Evolutionary conservation across 345 rosid species (phyloP).

Genomic region (Eucalyptus victrix): DNA sequence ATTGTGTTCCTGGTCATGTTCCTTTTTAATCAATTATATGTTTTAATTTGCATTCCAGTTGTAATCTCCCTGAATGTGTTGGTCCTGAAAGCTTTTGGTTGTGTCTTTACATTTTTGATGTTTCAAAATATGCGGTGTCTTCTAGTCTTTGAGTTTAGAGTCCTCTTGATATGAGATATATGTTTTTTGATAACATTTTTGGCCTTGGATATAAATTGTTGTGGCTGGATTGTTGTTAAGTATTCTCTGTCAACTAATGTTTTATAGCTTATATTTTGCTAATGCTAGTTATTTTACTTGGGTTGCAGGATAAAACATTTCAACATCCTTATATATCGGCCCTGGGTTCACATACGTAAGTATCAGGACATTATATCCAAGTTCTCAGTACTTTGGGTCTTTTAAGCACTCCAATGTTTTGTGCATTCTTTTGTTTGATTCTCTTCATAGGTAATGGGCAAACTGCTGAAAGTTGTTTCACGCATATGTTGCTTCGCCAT

Average conservation of each 20-base stretch:
- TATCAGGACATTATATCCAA: not conserved
- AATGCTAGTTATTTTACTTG: not conserved
- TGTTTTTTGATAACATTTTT: not conserved
- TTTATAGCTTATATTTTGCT: not conserved
- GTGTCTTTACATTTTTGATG: not conserved
- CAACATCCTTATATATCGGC: slow-evolving; percentile 95
- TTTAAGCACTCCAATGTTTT: not conserved
- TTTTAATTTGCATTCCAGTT: not conserved
- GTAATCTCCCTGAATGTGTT: not conserved
- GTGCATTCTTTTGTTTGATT: not conserved
- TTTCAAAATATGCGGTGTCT: not conserved
- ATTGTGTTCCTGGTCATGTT: not conserved
- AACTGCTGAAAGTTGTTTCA: not conserved
- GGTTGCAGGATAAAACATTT: slow-evolving; percentile 75
- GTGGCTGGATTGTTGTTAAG: not conserved
- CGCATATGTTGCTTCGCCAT: not conserved
- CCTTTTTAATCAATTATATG: not conserved
- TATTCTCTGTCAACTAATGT: not conserved
- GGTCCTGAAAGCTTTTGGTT: not conserved
- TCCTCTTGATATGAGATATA: not conserved
- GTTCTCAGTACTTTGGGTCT: not conserved
- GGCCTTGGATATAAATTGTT: not conserved
- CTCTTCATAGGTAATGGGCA: not conserved
- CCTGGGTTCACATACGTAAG: slow-evolving; percentile 93
- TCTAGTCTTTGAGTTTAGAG: not conserved